phyloP scores from a whole-genome alignment of 768 basidiomycete species.

The Boletus rex-veris region DNA sequence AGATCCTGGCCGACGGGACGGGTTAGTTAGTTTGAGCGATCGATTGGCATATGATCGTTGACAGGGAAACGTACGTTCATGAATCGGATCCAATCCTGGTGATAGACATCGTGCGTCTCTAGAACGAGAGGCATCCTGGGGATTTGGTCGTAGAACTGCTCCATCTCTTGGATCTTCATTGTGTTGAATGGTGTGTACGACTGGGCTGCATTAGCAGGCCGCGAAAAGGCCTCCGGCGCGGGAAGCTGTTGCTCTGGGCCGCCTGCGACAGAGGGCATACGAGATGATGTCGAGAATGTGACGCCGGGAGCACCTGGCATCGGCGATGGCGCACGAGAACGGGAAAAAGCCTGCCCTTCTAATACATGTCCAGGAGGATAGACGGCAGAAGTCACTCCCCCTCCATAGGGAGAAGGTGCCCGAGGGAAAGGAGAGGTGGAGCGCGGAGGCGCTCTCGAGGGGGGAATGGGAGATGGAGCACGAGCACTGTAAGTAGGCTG shows the following conservation, averaged over 20 bases:
- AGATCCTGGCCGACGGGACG: constrained; percentile 50
- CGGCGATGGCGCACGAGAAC: constrained; percentile 50
- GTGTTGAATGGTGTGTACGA: constrained; percentile 67
- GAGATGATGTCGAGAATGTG: constrained; percentile 28
- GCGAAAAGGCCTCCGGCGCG: constrained; percentile 70
- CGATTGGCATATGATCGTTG: neutral
- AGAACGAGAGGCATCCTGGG: constrained; percentile 74
- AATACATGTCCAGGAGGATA: constrained; percentile 58
- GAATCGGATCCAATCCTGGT: constrained; percentile 77
- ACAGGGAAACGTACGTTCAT: constrained; percentile 54
- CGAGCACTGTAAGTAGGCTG: constrained; percentile 26
- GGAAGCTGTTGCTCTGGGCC: constrained; percentile 42
- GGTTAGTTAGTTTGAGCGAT: neutral
- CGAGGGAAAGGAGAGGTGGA: constrained; percentile 32
- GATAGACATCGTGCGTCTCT: constrained; percentile 70
- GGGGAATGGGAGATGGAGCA: constrained; percentile 30
- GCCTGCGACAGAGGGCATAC: constrained; percentile 18
- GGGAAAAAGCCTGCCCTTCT: constrained; percentile 49
- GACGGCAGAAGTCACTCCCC: constrained; percentile 21
- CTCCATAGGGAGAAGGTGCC: constrained; percentile 23
- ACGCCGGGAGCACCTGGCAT: constrained; percentile 42
- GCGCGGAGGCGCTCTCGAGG: constrained; percentile 20
- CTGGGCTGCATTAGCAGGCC: constrained; percentile 64
- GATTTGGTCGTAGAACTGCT: constrained; percentile 60
- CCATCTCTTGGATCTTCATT: constrained; percentile 75